These are phyloP conservation scores for Saksenaea vasiformis DNA, from an alignment of 371 early-diverging fungal species.

Conservation along the genomic window DNA sequence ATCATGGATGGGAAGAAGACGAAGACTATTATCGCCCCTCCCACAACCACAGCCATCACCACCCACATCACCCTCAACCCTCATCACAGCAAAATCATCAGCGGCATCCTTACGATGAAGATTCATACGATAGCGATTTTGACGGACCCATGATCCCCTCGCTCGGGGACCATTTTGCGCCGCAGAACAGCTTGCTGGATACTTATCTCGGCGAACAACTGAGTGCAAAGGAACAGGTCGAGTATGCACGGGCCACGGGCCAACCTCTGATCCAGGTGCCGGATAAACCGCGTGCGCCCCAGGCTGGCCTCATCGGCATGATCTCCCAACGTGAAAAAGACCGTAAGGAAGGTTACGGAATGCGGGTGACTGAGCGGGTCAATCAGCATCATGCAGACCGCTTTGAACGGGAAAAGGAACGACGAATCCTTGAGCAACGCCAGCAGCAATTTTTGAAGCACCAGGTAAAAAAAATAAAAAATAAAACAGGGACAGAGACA, in stretches of 20 bases:
- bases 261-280: conserved; percentile 53
- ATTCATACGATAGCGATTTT: conserved; percentile 24
- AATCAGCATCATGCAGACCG: conserved; percentile 39
- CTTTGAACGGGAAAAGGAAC: conserved; percentile 50
- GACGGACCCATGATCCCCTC: conserved; percentile 47
- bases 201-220: conserved; percentile 45
- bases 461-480: conserved; percentile 30
- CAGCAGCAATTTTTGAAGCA: conserved; percentile 52
- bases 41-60: background rate
- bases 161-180: conserved; percentile 50
- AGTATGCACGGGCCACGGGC: conserved; percentile 50
- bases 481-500: too few species aligned
- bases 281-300: conserved; percentile 37
- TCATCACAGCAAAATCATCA: conserved; percentile 7
- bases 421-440: conserved; percentile 48
- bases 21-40: background rate
- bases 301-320: conserved; percentile 48
- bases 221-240: conserved; percentile 51
- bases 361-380: conserved; percentile 37
- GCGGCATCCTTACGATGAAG: conserved; percentile 27
- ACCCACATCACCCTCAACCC: conserved; percentile 1
- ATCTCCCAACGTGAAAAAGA: conserved; percentile 50
- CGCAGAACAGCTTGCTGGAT: conserved; percentile 45
- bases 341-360: conserved; percentile 39
- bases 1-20: conserved; percentile 7